Conservation (phyloP, 2,329 filamentous ascomycete species). For the Aureobasidium namibiae region DNA sequence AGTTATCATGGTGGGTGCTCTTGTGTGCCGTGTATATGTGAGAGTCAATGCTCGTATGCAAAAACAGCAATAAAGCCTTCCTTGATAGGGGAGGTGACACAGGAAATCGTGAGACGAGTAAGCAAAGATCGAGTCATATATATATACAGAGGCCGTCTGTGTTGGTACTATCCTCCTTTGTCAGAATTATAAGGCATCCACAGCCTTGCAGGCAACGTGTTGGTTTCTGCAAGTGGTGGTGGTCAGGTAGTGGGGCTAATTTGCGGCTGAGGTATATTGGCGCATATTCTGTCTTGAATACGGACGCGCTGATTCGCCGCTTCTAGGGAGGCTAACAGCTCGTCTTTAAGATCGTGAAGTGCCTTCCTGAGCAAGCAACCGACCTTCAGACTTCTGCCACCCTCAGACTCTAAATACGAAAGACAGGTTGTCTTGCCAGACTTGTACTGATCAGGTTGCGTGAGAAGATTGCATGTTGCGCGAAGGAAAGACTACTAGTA, state of each 20-base stretch:
- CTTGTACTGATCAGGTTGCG: not conserved
- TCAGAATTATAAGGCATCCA: not conserved
- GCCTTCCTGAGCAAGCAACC: not conserved
- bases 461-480: not conserved
- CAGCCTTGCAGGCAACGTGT: constrained; percentile 5
- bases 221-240: not conserved
- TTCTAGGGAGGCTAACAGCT: not conserved
- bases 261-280: constrained; percentile 8
- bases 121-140: not conserved
- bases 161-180: not conserved
- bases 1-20: not conserved
- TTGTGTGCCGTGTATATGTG: not conserved
- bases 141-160: not conserved
- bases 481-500: not conserved
- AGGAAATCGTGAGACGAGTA: not conserved
- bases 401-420: not conserved
- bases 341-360: not conserved
- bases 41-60: no score
- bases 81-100: not conserved
- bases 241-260: constrained; percentile 3
- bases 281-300: not conserved
- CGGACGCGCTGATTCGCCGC: not conserved
- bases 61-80: not conserved
- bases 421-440: not conserved
- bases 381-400: not conserved